phyloP scores from a whole-genome alignment of 2,329 filamentous ascomycete genomes.

The Ophiocordyceps camponoti-floridani region DNA sequence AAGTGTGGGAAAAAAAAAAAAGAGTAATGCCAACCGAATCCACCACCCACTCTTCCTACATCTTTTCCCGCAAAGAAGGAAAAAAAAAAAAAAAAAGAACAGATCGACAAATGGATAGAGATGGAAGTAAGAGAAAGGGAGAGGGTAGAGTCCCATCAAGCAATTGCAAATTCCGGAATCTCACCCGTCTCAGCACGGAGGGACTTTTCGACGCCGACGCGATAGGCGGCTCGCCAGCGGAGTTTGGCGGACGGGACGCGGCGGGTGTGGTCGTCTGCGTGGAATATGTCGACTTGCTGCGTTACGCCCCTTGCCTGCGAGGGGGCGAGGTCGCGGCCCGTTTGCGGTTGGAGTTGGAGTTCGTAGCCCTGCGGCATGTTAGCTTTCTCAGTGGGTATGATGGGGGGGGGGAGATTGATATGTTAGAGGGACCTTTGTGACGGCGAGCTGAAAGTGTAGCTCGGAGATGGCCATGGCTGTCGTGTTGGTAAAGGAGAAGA shows the following conservation, averaged over 20 bases:
- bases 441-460: slow-evolving; percentile 79
- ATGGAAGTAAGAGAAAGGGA: background rate
- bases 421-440: slow-evolving; percentile 18
- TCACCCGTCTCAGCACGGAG: slow-evolving; percentile 52
- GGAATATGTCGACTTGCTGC: slow-evolving; percentile 60
- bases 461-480: slow-evolving; percentile 54
- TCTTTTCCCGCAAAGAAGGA: too few species aligned
- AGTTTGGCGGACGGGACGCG: slow-evolving; percentile 74
- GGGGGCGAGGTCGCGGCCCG: slow-evolving; percentile 56
- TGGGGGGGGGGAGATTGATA: background rate
- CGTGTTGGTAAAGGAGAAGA: slow-evolving; percentile 72
- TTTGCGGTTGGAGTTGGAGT: slow-evolving; percentile 70
- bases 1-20: too few species aligned
- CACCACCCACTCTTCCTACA: too few species aligned
- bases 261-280: slow-evolving; percentile 47
- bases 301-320: slow-evolving; percentile 59
- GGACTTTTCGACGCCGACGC: slow-evolving; percentile 43
- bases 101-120: too few species aligned
- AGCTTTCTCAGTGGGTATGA: background rate
- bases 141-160: slow-evolving; percentile 19
- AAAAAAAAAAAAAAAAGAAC: background rate
- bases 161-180: slow-evolving; percentile 61
- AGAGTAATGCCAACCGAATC: too few species aligned
- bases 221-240: slow-evolving; percentile 75
- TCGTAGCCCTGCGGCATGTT: slow-evolving; percentile 47